Percentiles rank a stretch among this genome's conserved stretches.
phyloP scores from a whole-genome alignment of 106 monocot species.

The Cymbidium sinense region DNA sequence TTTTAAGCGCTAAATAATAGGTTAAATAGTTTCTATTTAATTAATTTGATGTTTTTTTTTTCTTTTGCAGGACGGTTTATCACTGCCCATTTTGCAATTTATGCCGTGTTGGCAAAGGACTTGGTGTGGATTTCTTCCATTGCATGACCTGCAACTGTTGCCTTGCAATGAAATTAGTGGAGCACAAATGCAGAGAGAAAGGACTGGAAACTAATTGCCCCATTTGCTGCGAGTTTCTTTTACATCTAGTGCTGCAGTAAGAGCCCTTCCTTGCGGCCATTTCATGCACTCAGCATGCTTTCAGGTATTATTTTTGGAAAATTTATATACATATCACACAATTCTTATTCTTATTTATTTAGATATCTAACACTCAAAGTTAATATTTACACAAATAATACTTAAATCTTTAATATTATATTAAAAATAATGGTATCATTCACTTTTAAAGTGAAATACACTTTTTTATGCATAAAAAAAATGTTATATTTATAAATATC shows the following conservation, averaged over 20 bases:
- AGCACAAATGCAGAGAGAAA: conserved; percentile 90
- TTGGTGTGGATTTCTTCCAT: conserved; percentile 93
- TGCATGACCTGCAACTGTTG: conserved; percentile 99
- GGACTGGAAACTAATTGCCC: conserved; percentile 89
- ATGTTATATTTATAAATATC: too few relatives aligned
- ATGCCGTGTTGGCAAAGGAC: conserved; percentile 93
- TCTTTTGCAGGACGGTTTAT: conserved; percentile 64
- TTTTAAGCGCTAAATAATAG: too few relatives aligned
- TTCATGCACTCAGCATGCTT: conserved; percentile 99
- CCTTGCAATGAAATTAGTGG: conserved; percentile 85
- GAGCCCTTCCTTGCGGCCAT: conserved; percentile 93
- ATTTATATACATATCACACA: too few relatives aligned
- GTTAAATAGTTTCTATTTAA: too few relatives aligned
- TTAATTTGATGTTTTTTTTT: too few relatives aligned
- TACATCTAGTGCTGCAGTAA: conserved; percentile 83
- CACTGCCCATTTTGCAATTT: conserved; percentile 98
- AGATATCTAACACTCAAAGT: too few relatives aligned
- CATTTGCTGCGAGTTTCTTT: conserved; percentile 95
- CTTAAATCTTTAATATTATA: too few relatives aligned
- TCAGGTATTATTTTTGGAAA: conserved; percentile 41
- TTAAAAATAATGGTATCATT: too few relatives aligned
- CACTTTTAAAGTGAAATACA: too few relatives aligned
- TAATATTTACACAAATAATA: too few relatives aligned
- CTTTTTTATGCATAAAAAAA: too few relatives aligned
- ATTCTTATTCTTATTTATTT: too few relatives aligned